A percentile compares a stretch with the other conserved stretches of the same genome.
Evolutionary conservation across 352 stramenopile genomes (phyloP).

Genomic region (Globisporangium heterothallicum): DNA sequence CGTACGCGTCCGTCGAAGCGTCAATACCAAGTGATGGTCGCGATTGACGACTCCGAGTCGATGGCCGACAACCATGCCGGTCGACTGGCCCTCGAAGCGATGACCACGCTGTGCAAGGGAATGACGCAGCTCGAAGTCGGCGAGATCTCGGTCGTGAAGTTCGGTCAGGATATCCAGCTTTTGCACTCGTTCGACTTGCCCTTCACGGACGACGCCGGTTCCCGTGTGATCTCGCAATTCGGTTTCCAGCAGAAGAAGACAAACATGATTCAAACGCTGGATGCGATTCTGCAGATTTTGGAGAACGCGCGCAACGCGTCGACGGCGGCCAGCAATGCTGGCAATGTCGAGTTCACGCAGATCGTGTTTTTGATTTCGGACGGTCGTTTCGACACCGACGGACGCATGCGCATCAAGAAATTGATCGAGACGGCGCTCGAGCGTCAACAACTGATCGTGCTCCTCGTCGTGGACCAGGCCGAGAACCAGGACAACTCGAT

Average conservation of each 20-base stretch:
- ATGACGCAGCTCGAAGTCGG: slow-evolving; percentile 97
- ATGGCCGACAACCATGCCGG: slow-evolving; percentile 97
- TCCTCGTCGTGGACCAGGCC: slow-evolving; percentile 96
- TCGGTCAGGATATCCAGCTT: slow-evolving; percentile 95
- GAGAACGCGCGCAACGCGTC: slow-evolving; percentile 75
- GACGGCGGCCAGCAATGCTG: slow-evolving; percentile 32
- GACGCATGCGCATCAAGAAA: slow-evolving; percentile 91
- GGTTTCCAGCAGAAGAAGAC: slow-evolving; percentile 97
- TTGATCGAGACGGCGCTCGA: slow-evolving; percentile 96
- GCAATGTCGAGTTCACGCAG: slow-evolving; percentile 88
- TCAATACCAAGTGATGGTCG: slow-evolving; percentile 98
- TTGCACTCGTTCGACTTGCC: slow-evolving; percentile 95
- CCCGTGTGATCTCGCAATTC: slow-evolving; percentile 93
- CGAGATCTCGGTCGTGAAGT: slow-evolving; percentile 91
- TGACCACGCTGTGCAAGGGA: slow-evolving; percentile 96
- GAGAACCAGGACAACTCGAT: slow-evolving; percentile 89
- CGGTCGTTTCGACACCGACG: slow-evolving; percentile 97
- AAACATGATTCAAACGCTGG: slow-evolving; percentile 93
- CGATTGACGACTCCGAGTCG: slow-evolving; percentile 99
- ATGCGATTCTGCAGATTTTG: slow-evolving; percentile 89
- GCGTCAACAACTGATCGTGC: slow-evolving; percentile 96
- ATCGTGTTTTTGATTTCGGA: slow-evolving; percentile 99
- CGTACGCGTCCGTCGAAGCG: slow-evolving; percentile 98
- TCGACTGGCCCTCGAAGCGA: slow-evolving; percentile 92
- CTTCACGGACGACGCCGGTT: slow-evolving; percentile 95